These are phyloP conservation scores for Inga leiocalycina DNA, from an alignment of 306 rosid genomes.

Conservation along the genomic window DNA sequence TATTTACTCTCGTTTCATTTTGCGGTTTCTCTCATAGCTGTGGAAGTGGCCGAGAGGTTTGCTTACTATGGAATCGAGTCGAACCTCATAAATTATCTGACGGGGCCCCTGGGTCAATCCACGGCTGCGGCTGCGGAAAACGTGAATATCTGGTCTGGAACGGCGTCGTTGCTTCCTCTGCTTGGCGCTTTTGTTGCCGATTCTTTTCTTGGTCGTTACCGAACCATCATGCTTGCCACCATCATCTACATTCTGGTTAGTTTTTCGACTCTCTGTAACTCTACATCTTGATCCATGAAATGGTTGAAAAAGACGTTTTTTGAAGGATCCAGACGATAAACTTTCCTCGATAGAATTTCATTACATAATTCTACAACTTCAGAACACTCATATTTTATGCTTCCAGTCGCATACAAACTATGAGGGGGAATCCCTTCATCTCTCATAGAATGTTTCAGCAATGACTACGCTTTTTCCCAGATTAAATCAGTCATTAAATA, in stretches of 20 bases:
- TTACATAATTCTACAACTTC: not conserved
- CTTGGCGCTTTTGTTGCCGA: constrained; percentile 58
- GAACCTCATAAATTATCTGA: constrained; percentile 51
- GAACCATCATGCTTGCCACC: constrained; percentile 45
- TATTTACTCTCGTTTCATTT: not conserved
- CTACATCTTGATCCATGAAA: not conserved
- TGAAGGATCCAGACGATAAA: not conserved
- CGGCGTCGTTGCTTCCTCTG: constrained; percentile 48
- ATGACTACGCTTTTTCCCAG: not conserved
- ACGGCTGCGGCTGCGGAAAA: constrained; percentile 49
- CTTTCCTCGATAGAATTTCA: not conserved
- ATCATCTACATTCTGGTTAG: constrained; percentile 51
- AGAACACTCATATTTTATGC: not conserved
- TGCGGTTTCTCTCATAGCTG: constrained; percentile 8
- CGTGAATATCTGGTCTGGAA: constrained; percentile 55
- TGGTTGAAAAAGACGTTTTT: not conserved
- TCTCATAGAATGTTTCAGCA: not conserved
- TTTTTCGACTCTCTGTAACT: not conserved
- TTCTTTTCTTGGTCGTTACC: constrained; percentile 56
- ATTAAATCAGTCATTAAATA: not conserved
- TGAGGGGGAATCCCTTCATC: not conserved
- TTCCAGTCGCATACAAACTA: not conserved
- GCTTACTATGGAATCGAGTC: constrained; percentile 51
- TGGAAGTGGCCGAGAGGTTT: constrained; percentile 54
- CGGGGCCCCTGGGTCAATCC: constrained; percentile 52